These are phyloP conservation scores for Colletotrichum sp. DNA, from an alignment of 2,329 filamentous ascomycete genomes.

Conservation along the genomic window DNA sequence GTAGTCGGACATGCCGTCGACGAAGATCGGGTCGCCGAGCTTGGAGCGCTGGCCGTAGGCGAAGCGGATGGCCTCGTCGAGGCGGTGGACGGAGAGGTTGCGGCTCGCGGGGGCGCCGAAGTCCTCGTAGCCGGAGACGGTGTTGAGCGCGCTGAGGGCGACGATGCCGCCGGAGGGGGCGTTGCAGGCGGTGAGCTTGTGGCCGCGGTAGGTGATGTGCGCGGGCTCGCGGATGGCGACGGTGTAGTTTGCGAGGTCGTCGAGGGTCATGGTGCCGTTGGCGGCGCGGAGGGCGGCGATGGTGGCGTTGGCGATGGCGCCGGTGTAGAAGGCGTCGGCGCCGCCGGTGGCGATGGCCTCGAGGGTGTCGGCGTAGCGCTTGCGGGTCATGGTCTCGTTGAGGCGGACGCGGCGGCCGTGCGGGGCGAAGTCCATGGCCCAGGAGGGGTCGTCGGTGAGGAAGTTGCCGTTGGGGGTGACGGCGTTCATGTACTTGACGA, in stretches of 20 bases:
- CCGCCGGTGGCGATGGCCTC: constrained; percentile 72
- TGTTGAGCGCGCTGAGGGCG: constrained; percentile 75
- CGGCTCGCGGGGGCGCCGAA: constrained; percentile 61
- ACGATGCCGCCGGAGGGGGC: constrained; percentile 79
- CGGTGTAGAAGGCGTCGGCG: constrained; percentile 72
- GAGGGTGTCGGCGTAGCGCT: constrained; percentile 75
- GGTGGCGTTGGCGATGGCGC: constrained; percentile 71
- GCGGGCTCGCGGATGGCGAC: constrained; percentile 66
- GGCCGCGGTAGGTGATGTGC: constrained; percentile 70
- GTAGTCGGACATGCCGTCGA: constrained; percentile 62
- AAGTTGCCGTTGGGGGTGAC: constrained; percentile 58
- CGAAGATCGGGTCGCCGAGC: constrained; percentile 79
- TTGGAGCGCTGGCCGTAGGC: constrained; percentile 77
- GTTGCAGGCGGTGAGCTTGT: constrained; percentile 69
- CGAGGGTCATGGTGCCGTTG: constrained; percentile 79
- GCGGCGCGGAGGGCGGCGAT: constrained; percentile 66
- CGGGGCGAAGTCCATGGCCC: constrained; percentile 86
- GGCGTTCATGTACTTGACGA: constrained; percentile 72
- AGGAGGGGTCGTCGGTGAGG: constrained; percentile 71
- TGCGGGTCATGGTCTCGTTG: constrained; percentile 77
- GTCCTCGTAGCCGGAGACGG: constrained; percentile 71
- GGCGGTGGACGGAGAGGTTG: constrained; percentile 72
- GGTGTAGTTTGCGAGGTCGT: constrained; percentile 76
- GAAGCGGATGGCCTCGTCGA: constrained; percentile 86
- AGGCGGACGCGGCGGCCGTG: constrained; percentile 68